Evolutionary conservation across 2,329 filamentous ascomycete genomes (phyloP), one percentile per base, ranked within the genome.

Genomic region (Scorias spongiosa): DNA sequence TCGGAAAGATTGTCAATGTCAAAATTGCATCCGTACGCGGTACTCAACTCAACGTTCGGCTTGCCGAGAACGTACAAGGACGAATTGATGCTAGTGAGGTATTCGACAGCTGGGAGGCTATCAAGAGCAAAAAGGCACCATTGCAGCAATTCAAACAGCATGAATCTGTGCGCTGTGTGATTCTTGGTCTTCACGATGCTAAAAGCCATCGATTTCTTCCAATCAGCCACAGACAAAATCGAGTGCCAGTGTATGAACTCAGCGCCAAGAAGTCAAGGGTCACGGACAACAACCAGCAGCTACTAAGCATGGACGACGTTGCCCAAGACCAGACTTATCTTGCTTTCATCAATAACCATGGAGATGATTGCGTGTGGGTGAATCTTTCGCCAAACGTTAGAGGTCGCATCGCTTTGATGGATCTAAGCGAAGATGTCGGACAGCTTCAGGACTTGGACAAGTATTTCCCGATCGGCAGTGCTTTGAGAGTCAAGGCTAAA

Each of bases 331-430:
- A 81, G 14, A 75, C 73, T 2, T 78, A 84, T 63, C 63, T 93
- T 42, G 88, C 82, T 1, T 96, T 89, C 57, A 77, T 98, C 58
- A 98, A 96, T 70, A 96, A 95, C 57, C 71, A 89, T 48, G 75
- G 75, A 17, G 74, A 84, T 26, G 79, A 84, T 50, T 84, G 76
- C 57, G 71, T 94, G 17, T 96, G 91, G 89, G 81, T 93, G 39
- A 95, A 87, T 57, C 66, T 98, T 17, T 86, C 88, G 1, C 87
- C 91, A 6, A 85, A 81, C 42, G 79, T 98, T 12, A 80, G 88
- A 46, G 91, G 91, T 44, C 78, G 87, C 42, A 76, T 98, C 44
- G 78, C 78, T 43, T 74, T 82, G 48, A 78, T 91, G 61, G 88
- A 96, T 57, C 76, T 91, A 8, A 87, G 86, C 0, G 84, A 94